Conservation (phyloP, 2,329 filamentous ascomycete genomes). For the Botryotinia calthae region DNA sequence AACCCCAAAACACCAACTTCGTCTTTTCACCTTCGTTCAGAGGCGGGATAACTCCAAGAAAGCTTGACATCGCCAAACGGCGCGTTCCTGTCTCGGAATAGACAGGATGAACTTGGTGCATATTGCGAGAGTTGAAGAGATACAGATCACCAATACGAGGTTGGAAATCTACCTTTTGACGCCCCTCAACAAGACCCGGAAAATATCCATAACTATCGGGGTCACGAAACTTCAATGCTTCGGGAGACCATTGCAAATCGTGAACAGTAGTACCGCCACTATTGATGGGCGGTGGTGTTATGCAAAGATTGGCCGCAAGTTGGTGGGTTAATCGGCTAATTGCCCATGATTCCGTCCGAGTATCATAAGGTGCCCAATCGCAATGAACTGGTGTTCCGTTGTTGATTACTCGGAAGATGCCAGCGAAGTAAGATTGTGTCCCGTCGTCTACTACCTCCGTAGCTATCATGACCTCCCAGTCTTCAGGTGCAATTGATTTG, state of each 20-base stretch:
- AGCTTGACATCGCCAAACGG: conserved; percentile 12
- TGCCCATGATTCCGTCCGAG: conserved; percentile 22
- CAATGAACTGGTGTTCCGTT: conserved; percentile 39
- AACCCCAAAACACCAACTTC: conserved; percentile 14
- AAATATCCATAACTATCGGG: conserved; percentile 14
- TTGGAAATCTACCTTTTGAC: not conserved
- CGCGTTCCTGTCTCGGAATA: not conserved
- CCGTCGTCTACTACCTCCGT: conserved; percentile 1
- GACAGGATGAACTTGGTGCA: conserved; percentile 11
- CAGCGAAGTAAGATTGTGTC: conserved; percentile 34
- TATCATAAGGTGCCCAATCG: conserved; percentile 26
- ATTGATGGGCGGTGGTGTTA: not conserved
- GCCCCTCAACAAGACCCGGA: conserved; percentile 4
- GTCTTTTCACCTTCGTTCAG: conserved; percentile 1
- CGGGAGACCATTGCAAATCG: conserved; percentile 9
- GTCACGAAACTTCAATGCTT: conserved; percentile 8
- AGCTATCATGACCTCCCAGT: conserved; percentile 16
- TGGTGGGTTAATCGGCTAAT: conserved; percentile 19
- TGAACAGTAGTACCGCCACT: conserved; percentile 10
- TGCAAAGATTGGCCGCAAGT: conserved; percentile 3
- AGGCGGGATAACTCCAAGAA: conserved; percentile 9
- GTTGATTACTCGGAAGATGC: conserved; percentile 43
- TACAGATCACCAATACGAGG: conserved; percentile 7
- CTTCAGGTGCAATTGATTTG: conserved; percentile 3
- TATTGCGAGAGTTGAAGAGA: conserved; percentile 16